These are phyloP conservation scores for Boletellus deceptivus DNA, from an alignment of 1,284 basidiomycete genomes.

Conservation along the genomic window DNA sequence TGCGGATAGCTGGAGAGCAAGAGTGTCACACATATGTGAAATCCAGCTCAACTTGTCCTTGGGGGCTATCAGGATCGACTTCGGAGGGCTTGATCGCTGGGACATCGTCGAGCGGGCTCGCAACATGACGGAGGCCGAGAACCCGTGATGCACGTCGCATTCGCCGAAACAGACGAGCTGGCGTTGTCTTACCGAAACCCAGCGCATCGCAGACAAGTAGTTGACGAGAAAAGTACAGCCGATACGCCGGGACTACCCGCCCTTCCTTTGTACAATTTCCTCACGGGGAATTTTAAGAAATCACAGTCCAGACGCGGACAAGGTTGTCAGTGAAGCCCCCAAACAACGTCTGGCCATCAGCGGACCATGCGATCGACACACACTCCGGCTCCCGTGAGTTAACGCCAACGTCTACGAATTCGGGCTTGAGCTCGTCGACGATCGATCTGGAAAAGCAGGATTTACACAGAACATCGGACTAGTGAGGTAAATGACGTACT, in stretches of 20 bases:
- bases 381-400: conserved; percentile 90
- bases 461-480: background rate
- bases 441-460: conserved; percentile 68
- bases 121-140: conserved; percentile 54
- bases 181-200: background rate
- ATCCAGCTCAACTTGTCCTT: conserved; percentile 65
- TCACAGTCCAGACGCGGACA: conserved; percentile 91
- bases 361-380: conserved; percentile 97
- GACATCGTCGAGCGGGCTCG: conserved; percentile 59
- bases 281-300: conserved; percentile 51
- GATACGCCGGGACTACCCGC: conserved; percentile 20
- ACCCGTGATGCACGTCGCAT: conserved; percentile 1
- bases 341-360: conserved; percentile 96
- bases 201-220: background rate
- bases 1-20: conserved; percentile 76
- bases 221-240: conserved; percentile 22
- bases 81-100: conserved; percentile 73
- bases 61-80: conserved; percentile 67
- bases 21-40: conserved; percentile 66
- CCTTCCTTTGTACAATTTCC: conserved; percentile 31
- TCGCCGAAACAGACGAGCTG: background rate
- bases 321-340: conserved; percentile 92
- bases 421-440: conserved; percentile 97
- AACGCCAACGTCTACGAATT: conserved; percentile 78
- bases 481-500: conserved; percentile 54